phyloP scores from a whole-genome alignment of 192 early-diverging fungal species.

The Funneliformis mosseae region DNA sequence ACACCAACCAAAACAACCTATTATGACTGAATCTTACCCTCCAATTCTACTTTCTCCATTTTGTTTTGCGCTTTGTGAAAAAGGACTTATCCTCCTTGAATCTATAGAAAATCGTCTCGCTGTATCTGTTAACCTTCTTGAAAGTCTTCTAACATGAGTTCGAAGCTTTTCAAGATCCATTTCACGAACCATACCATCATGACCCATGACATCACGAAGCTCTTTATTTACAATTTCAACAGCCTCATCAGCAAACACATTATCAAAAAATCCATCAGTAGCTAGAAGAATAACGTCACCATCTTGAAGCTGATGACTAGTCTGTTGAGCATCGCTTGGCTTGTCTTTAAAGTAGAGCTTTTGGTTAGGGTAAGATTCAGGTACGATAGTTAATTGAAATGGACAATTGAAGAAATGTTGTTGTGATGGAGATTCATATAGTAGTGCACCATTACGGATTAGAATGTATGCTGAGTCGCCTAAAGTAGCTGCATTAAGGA shows the following conservation, averaged over 20 bases:
- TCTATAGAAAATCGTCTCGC: slow-evolving; percentile 54
- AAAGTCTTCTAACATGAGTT: slow-evolving; percentile 47
- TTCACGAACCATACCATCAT: slow-evolving; percentile 22
- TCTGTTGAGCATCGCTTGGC: slow-evolving; percentile 58
- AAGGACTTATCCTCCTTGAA: slow-evolving; percentile 53
- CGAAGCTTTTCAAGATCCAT: slow-evolving; percentile 42
- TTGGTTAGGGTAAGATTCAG: slow-evolving; percentile 56
- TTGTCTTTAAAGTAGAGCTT: slow-evolving; percentile 52
- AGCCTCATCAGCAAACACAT: slow-evolving; percentile 60
- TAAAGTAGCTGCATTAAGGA: slow-evolving; percentile 55
- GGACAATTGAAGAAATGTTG: slow-evolving; percentile 69
- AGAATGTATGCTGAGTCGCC: slow-evolving; percentile 61
- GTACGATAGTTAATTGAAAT: slow-evolving; percentile 60
- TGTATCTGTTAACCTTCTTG: slow-evolving; percentile 54
- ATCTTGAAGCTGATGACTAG: slow-evolving; percentile 54
- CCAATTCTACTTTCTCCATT: slow-evolving; percentile 46
- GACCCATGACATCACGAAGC: slow-evolving; percentile 40
- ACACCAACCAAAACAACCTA: slow-evolving; percentile 9
- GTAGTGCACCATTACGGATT: slow-evolving; percentile 54
- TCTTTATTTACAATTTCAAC: slow-evolving; percentile 53
- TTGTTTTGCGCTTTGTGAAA: slow-evolving; percentile 50
- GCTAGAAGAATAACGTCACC: slow-evolving; percentile 61
- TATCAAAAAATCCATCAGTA: slow-evolving; percentile 66
- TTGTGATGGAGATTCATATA: slow-evolving; percentile 61
- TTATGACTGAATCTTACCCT: slow-evolving; percentile 36